Percentiles rank a stretch among this genome's conserved stretches.
These are phyloP conservation scores for Cladosporium sp. DNA, from an alignment of 2,329 filamentous ascomycete genomes.

Conservation along the genomic window DNA sequence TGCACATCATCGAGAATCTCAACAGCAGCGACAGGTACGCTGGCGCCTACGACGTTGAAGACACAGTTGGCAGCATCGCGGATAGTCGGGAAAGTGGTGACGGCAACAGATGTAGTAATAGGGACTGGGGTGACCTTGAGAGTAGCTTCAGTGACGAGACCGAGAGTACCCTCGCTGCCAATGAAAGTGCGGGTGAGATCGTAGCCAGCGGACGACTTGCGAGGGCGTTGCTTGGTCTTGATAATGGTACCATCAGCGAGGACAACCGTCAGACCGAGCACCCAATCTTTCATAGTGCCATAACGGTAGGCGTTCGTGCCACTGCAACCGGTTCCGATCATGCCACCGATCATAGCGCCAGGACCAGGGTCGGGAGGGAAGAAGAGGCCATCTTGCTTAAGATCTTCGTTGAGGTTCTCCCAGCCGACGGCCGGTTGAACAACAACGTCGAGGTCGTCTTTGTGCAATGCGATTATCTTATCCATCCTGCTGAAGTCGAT, in stretches of 20 bases:
- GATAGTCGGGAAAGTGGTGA: constrained; percentile 58
- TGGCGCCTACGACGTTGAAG: constrained; percentile 69
- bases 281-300: constrained; percentile 94
- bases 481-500: constrained; percentile 85
- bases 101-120: constrained; percentile 71
- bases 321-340: constrained; percentile 70
- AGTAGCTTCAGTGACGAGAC: constrained; percentile 84
- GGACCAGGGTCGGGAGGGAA: constrained; percentile 90
- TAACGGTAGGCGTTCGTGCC: constrained; percentile 90
- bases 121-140: constrained; percentile 81
- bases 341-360: constrained; percentile 86
- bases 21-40: constrained; percentile 81
- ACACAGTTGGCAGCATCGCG: constrained; percentile 73
- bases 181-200: constrained; percentile 86
- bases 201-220: constrained; percentile 88
- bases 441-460: constrained; percentile 57
- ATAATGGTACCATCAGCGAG: constrained; percentile 85
- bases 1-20: constrained; percentile 90
- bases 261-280: constrained; percentile 77
- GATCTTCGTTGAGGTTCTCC: constrained; percentile 75
- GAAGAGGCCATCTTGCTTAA: constrained; percentile 68
- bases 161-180: constrained; percentile 85
- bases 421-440: constrained; percentile 67
- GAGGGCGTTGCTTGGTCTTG: constrained; percentile 79
- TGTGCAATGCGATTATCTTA: constrained; percentile 68